Percentiles rank a stretch among this genome's conserved stretches.
Conservation (phyloP, 2,329 filamentous ascomycete genomes). For the Pyrenochaeta sp. region DNA sequence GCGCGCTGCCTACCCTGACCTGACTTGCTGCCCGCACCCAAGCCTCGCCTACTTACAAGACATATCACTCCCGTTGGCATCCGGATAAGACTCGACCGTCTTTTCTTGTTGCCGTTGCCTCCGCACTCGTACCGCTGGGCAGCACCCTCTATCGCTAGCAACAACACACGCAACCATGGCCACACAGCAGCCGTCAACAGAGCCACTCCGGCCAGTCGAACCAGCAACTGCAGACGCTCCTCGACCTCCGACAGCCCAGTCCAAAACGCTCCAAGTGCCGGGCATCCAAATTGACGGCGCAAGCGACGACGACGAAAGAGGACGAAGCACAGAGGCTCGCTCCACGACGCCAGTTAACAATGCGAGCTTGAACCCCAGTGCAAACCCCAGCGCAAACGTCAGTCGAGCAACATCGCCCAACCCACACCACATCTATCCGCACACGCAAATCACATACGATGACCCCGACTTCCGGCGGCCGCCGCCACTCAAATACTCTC, state of each 20-base stretch:
- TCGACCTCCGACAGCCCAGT: conserved; percentile 2
- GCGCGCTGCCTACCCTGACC: conserved; percentile 19
- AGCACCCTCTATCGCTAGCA: not conserved
- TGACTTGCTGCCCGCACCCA: not conserved
- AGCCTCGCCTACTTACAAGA: conserved; percentile 20
- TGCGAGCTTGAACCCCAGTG: conserved; percentile 25
- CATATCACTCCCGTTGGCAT: conserved; percentile 31
- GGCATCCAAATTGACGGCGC: conserved; percentile 27
- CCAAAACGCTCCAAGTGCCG: conserved; percentile 29
- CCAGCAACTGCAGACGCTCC: conserved; percentile 11
- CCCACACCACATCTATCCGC: conserved; percentile 47
- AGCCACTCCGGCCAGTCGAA: conserved; percentile 12
- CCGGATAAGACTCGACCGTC: conserved; percentile 31
- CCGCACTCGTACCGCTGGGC: conserved; percentile 6
- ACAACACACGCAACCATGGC: conserved; percentile 29
- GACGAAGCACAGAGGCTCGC: conserved; percentile 8
- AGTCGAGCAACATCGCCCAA: conserved; percentile 42
- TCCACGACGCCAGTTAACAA: conserved; percentile 15
- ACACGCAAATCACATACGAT: conserved; percentile 52
- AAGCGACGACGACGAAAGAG: conserved; percentile 20
- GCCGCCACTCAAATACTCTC: conserved; percentile 65
- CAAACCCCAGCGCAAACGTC: conserved; percentile 29
- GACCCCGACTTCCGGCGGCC: conserved; percentile 53
- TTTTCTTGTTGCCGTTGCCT: conserved; percentile 21
- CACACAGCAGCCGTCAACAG: conserved; percentile 38